Evolutionary conservation across 169 alveolate species (phyloP).

Genomic region (Sarcocystis neurona): DNA sequence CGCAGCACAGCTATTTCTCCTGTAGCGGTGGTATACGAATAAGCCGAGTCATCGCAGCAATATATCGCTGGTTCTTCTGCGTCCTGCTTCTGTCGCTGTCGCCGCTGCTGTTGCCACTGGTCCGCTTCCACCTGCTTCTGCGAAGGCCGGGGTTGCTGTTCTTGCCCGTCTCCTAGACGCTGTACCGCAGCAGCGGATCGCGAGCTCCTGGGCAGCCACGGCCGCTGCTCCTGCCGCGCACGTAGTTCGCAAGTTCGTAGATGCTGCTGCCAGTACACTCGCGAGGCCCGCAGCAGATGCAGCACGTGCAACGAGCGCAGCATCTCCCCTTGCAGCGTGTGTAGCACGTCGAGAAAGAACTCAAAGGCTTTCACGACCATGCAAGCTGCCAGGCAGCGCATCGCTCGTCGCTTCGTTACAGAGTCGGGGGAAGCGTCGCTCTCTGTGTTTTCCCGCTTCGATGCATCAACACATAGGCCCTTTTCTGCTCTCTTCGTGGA

Average conservation of each 20-base stretch:
- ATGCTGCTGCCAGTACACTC: slow-evolving; percentile 32
- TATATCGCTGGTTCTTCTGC: slow-evolving; percentile 41
- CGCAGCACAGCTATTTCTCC: neutral
- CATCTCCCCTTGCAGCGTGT: slow-evolving; percentile 29
- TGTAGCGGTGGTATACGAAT: too few relatives aligned
- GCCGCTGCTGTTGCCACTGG: slow-evolving; percentile 8
- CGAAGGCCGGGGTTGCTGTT: neutral
- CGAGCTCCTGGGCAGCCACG: neutral
- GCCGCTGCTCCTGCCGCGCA: neutral
- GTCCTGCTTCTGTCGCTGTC: neutral
- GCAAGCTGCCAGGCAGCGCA: slow-evolving; percentile 50
- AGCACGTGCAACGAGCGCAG: slow-evolving; percentile 31
- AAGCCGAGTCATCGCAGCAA: too few relatives aligned
- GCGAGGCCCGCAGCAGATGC: slow-evolving; percentile 6
- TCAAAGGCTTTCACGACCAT: slow-evolving; percentile 40
- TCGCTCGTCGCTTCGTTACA: too few relatives aligned
- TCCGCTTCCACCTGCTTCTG: neutral
- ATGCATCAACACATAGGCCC: too few relatives aligned
- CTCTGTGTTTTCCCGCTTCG: too few relatives aligned
- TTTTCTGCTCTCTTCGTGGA: too few relatives aligned
- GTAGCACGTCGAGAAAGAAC: slow-evolving; percentile 30
- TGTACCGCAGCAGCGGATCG: neutral
- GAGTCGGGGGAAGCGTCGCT: too few relatives aligned
- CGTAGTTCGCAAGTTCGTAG: neutral
- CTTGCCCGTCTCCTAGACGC: neutral